A percentile compares a stretch with the other conserved stretches of the same genome.
phyloP scores from a whole-genome alignment of 116 monocot genomes.

The Dioscorea cayenensis region DNA sequence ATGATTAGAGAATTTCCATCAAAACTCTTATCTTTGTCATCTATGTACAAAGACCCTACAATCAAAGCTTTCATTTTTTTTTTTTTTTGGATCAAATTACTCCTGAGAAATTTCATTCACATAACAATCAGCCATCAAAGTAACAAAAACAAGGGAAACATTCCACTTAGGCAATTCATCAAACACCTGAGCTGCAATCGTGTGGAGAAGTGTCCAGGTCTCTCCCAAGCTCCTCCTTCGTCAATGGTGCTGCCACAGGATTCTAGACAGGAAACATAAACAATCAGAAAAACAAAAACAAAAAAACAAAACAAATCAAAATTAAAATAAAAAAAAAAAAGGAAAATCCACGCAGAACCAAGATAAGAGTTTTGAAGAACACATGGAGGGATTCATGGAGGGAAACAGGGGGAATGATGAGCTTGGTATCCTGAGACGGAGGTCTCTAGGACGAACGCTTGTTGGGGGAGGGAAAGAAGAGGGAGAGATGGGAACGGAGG shows the following conservation, averaged over 20 bases:
- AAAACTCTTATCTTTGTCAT: too few relatives aligned
- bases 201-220: conserved; percentile 93
- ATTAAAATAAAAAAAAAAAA: conserved; percentile 1
- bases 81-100: too few relatives aligned
- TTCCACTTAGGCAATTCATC: conserved; percentile 7
- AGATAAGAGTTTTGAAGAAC: neutral
- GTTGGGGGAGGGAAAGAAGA: conserved; percentile 15
- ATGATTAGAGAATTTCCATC: too few relatives aligned
- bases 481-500: conserved; percentile 22
- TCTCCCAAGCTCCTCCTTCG: conserved; percentile 88
- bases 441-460: neutral
- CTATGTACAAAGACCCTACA: too few relatives aligned
- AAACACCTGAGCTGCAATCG: conserved; percentile 79
- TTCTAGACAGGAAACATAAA: conserved; percentile 11
- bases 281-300: too few relatives aligned
- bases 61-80: too few relatives aligned
- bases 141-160: neutral
- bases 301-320: too few relatives aligned
- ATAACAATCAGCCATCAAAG: neutral
- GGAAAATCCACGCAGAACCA: neutral
- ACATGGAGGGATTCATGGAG: neutral
- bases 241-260: conserved; percentile 27
- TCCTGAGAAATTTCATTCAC: neutral
- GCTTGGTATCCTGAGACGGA: neutral
- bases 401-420: neutral